phyloP scores from a whole-genome alignment of 2,329 filamentous ascomycete genomes.

The Fusarium graminum region DNA sequence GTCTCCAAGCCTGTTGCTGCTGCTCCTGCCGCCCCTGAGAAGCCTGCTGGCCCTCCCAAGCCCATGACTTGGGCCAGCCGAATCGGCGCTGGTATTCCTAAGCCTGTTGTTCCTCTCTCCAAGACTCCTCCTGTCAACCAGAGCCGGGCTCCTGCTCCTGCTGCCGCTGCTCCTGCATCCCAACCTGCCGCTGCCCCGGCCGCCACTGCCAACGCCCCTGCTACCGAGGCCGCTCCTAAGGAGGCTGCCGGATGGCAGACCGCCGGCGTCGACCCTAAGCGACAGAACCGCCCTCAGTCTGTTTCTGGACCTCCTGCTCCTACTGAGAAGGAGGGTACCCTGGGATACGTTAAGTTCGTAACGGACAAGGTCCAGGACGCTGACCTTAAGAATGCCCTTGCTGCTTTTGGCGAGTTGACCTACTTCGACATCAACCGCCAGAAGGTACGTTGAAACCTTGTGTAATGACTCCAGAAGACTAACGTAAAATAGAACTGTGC shows the following conservation, averaged over 20 bases:
- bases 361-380: slow-evolving; percentile 86
- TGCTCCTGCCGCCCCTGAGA: slow-evolving; percentile 56
- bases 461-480: slow-evolving; percentile 12
- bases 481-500: slow-evolving; percentile 81
- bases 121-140: slow-evolving; percentile 69
- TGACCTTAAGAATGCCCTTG: slow-evolving; percentile 77
- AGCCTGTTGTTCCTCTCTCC: slow-evolving; percentile 66
- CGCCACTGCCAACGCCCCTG: slow-evolving; percentile 54
- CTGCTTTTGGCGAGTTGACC: slow-evolving; percentile 77
- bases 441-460: slow-evolving; percentile 73
- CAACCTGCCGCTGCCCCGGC: slow-evolving; percentile 56
- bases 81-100: slow-evolving; percentile 68
- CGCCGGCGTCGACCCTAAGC: slow-evolving; percentile 84
- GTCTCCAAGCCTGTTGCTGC: slow-evolving; percentile 52
- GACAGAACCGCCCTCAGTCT: slow-evolving; percentile 80
- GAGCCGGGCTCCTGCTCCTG: slow-evolving; percentile 65
- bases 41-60: slow-evolving; percentile 64
- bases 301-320: slow-evolving; percentile 64
- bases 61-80: slow-evolving; percentile 83
- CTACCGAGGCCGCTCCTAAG: slow-evolving; percentile 61
- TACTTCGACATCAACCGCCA: slow-evolving; percentile 83
- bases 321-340: slow-evolving; percentile 79
- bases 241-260: slow-evolving; percentile 81
- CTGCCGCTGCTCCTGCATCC: slow-evolving; percentile 52
- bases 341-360: slow-evolving; percentile 96